phyloP scores from a whole-genome alignment of 192 early-diverging fungal genomes.

The Coemansia sp. region DNA sequence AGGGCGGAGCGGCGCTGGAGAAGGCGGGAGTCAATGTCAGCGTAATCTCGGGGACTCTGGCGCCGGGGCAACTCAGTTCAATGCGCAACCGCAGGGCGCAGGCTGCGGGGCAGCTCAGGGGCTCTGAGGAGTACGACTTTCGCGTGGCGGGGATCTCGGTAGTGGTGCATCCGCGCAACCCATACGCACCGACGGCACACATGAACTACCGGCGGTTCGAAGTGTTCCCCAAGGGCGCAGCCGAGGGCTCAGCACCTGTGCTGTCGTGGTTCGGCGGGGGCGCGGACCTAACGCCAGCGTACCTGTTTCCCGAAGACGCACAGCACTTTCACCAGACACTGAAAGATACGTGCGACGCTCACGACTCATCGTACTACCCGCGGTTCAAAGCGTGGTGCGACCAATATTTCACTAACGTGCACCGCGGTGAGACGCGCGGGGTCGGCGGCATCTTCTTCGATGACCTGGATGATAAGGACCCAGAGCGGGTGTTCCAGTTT shows the following conservation, averaged over 20 bases:
- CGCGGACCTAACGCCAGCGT: conserved; percentile 88
- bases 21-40: conserved; percentile 98
- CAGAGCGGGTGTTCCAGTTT: conserved; percentile 80
- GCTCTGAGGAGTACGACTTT: conserved; percentile 65
- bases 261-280: conserved; percentile 97
- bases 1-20: conserved; percentile 90
- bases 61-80: conserved; percentile 71
- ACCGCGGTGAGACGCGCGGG: conserved; percentile 86
- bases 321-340: conserved; percentile 89
- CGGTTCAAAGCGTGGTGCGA: conserved; percentile 97
- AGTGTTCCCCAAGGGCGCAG: conserved; percentile 58
- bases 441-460: conserved; percentile 99
- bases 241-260: conserved; percentile 58
- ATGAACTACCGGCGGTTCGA: conserved; percentile 99
- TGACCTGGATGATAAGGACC: conserved; percentile 73
- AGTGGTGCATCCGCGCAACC: conserved; percentile 95
- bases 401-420: conserved; percentile 85
- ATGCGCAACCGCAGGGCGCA: conserved; percentile 81
- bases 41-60: conserved; percentile 79
- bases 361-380: conserved; percentile 79
- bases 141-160: conserved; percentile 89
- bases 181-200: conserved; percentile 93
- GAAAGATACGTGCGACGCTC: conserved; percentile 89
- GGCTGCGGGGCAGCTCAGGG: conserved; percentile 52
- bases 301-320: conserved; percentile 88